Base-by-base conservation (phyloP, 805 yeast species). In the Sugiyamaella floridensis region DNA sequence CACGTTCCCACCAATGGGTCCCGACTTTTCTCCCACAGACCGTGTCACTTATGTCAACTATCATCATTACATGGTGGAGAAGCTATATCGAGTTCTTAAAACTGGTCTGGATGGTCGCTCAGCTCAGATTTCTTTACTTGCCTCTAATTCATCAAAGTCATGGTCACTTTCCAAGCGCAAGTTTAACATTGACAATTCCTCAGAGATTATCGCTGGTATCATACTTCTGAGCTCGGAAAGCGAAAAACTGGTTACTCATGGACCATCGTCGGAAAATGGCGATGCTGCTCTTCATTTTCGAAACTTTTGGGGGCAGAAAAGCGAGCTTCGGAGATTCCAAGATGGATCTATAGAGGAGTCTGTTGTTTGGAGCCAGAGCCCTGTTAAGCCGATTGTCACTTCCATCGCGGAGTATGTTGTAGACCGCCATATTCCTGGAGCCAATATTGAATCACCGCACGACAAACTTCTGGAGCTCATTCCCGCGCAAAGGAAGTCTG, bases 331-430 rank as follows among this genome's bases (percentile, higher is more conserved):
- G 73, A 81, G 93, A 66, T 93, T 92, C 72, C 89, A 87, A 64
- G 96, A 93, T 69, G 97, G 97, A 40, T 75, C 85, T 3, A 89
- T 93, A 55, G 83, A 81, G 56, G 95, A 93, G 69, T 86, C 96
- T 66, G 95, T 93, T 52, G 85, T 89, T 29, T 93, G 98, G 98
- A 63, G 68, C 1, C 69, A 73, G 4, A 71, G 78, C 4, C 72
- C 79, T 5, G 71, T 74, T 19, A 83, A 80, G 52, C 85, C 93
- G 0, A 76, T 89, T 5, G 80, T 83, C 12, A 67, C 81, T 3
- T 74, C 84, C 22, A 86, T 92, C 48, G 70, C 85, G 19, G 76
- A 79, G 56, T 86, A 81, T 61, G 74, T 82, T 12, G 71, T 89
- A 49, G 77, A 77, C 52, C 71, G 77, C 43, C 97, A 92, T 65